Base-by-base conservation (phyloP, 371 early-diverging fungal genomes). In the Choanephora cucurbitarum region DNA sequence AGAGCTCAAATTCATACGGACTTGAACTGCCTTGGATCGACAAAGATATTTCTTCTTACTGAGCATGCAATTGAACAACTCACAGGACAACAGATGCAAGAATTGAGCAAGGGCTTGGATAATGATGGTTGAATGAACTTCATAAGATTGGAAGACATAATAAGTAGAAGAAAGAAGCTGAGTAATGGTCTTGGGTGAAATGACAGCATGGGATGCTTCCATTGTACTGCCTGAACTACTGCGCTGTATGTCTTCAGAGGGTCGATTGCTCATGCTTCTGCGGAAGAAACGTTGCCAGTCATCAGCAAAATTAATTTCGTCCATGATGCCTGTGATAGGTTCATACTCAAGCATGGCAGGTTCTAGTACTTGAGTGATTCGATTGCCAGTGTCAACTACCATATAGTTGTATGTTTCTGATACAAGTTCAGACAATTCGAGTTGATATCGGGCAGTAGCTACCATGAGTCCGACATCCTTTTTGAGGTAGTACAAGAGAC, bases 21-120 rank as follows among this genome's bases (percentile, higher is more conserved):
- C 81, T 69, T 89, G 91, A 61, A 91, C 73, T 0, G 95, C 95
- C 46, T 85, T 83, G 22, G 88, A 81, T 7, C 95, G 84, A 55
- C 85, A 86, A 57, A 90, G 81, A 33, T 85, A 84, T 43, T 86
- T 85, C 50, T 86, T 82, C 52, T 80, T 83, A 18, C 85, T 75
- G 57, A 94, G 60, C 61, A 96, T 86, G 23, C 82, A 84, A 67
- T 96, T 95, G 64, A 96, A 93, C 24, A 90, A 59, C 64, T 89
- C 89, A 54, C 85, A 78, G 31, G 86, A 82, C 39, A 93, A 68
- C 60, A 75, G 85, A 65, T 90, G 85, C 55, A 93, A 73, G 41
- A 92, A 64, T 63, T 94, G 93, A 18, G 77, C 73, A 34, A 93
- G 44, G 1, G 84, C 72, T 39, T 89, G 85, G 51, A 85, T 81